Percentiles rank a stretch among this genome's conserved stretches.
Evolutionary conservation across 2,329 filamentous ascomycete genomes (phyloP).

Genomic region (Aspergillus caelatus): DNA sequence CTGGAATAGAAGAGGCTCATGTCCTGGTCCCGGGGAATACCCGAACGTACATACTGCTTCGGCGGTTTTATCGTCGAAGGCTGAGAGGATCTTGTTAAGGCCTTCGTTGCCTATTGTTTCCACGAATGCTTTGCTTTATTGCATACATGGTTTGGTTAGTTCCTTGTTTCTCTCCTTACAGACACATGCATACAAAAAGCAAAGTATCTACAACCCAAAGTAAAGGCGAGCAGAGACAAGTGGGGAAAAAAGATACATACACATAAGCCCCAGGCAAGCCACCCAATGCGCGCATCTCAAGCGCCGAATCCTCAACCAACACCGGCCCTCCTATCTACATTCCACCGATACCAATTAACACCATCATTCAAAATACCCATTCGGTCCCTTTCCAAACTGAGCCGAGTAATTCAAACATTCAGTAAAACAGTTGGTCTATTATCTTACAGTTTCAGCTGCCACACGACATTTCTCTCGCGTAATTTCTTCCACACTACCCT

Average conservation of each 20-base stretch:
- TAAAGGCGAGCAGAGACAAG: conserved; percentile 31
- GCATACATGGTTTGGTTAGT: background rate
- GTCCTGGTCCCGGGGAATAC: conserved; percentile 76
- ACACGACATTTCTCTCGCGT: conserved; percentile 77
- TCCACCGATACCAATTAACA: background rate
- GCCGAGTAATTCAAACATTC: background rate
- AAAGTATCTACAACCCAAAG: background rate
- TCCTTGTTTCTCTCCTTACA: background rate
- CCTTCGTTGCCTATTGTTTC: conserved; percentile 73
- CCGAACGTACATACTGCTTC: conserved; percentile 89
- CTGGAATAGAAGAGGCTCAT: conserved; percentile 80
- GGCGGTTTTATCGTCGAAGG: conserved; percentile 81
- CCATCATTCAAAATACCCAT: background rate
- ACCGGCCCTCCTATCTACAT: conserved; percentile 74
- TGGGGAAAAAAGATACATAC: conserved; percentile 47
- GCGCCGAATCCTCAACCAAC: conserved; percentile 84
- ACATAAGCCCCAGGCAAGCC: conserved; percentile 87
- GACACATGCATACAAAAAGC: background rate
- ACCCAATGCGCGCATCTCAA: conserved; percentile 81
- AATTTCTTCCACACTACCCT: conserved; percentile 83
- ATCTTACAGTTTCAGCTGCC: conserved; percentile 58
- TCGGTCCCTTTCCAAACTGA: background rate
- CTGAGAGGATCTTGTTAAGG: conserved; percentile 78
- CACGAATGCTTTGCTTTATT: conserved; percentile 81
- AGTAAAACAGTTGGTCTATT: background rate